These are phyloP conservation scores for Cutaneotrichosporon cutaneum DNA, from an alignment of 1,284 basidiomycete species.

Conservation along the genomic window DNA sequence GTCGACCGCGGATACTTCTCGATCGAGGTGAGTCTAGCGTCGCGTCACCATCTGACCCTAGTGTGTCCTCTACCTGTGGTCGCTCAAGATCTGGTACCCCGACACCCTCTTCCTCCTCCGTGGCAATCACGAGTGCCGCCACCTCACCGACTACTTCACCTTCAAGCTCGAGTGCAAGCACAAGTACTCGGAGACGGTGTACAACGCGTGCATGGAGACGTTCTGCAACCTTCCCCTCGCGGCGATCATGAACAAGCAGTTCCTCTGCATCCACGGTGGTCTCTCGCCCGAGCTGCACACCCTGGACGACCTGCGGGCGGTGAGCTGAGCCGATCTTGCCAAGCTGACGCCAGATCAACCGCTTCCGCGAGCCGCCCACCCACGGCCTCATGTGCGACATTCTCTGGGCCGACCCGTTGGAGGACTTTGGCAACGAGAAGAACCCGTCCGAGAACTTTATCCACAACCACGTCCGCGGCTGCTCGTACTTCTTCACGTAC, in stretches of 20 bases:
- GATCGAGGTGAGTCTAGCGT: constrained; percentile 66
- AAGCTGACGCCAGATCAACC: constrained; percentile 66
- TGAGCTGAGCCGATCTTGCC: constrained; percentile 50
- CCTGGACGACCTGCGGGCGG: constrained; percentile 79
- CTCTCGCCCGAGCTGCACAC: constrained; percentile 87
- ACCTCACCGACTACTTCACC: constrained; percentile 95
- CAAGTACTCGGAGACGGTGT: constrained; percentile 87
- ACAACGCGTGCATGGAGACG: constrained; percentile 88
- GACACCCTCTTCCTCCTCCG: constrained; percentile 84
- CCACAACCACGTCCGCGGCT: constrained; percentile 93
- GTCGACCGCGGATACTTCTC: constrained; percentile 96
- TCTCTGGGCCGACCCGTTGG: constrained; percentile 89
- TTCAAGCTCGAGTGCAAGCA: constrained; percentile 96
- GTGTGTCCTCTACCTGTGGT: constrained; percentile 89
- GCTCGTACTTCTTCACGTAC: constrained; percentile 95
- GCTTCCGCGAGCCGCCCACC: constrained; percentile 92
- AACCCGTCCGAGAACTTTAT: constrained; percentile 73
- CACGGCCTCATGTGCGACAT: constrained; percentile 94
- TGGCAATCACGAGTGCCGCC: constrained; percentile 96
- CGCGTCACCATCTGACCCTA: constrained; percentile 41
- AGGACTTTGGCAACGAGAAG: constrained; percentile 91
- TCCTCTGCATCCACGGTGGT: constrained; percentile 92
- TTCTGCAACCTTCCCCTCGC: constrained; percentile 90
- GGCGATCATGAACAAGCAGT: constrained; percentile 96
- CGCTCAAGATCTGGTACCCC: constrained; percentile 92